Conservation (phyloP, 805 yeast species). For the Clavispora santaluciae region DNA sequence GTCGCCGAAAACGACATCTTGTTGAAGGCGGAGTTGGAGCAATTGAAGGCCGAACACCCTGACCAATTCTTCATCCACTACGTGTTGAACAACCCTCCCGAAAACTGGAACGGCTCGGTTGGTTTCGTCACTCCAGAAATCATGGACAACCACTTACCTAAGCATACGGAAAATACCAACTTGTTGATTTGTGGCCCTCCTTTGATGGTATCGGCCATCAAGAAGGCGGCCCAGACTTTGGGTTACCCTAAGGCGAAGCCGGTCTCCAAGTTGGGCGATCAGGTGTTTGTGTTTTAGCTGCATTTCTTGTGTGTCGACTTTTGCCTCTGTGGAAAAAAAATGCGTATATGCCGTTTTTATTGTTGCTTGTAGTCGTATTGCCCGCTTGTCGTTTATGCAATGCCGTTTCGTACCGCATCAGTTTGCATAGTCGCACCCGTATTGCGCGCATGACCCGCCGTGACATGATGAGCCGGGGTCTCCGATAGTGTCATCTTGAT, state of each 20-base stretch:
- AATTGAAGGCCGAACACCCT: conserved; percentile 51
- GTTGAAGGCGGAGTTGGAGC: conserved; percentile 74
- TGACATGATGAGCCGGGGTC: neutral
- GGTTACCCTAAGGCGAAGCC: conserved; percentile 86
- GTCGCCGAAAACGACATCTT: conserved; percentile 76
- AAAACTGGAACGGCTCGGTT: conserved; percentile 66
- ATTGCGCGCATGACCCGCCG: neutral
- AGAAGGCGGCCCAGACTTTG: conserved; percentile 67
- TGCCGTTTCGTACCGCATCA: neutral
- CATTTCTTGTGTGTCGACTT: neutral
- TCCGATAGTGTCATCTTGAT: neutral
- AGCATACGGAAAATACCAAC: conserved; percentile 55
- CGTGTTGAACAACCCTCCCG: conserved; percentile 70
- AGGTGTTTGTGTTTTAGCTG: conserved; percentile 73
- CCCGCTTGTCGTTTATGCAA: neutral
- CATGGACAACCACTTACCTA: conserved; percentile 59
- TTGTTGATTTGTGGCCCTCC: conserved; percentile 92
- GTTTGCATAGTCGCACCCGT: conserved; percentile 1
- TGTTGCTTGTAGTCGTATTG: neutral
- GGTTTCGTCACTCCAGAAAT: conserved; percentile 82
- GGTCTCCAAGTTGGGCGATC: conserved; percentile 84
- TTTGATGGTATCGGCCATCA: conserved; percentile 81
- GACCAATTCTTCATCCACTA: conserved; percentile 62
- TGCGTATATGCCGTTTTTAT: too few species aligned
- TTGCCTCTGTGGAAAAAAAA: too few species aligned